phyloP scores from a whole-genome alignment of 208 protist species.

The Acanthamoeba royreba region DNA sequence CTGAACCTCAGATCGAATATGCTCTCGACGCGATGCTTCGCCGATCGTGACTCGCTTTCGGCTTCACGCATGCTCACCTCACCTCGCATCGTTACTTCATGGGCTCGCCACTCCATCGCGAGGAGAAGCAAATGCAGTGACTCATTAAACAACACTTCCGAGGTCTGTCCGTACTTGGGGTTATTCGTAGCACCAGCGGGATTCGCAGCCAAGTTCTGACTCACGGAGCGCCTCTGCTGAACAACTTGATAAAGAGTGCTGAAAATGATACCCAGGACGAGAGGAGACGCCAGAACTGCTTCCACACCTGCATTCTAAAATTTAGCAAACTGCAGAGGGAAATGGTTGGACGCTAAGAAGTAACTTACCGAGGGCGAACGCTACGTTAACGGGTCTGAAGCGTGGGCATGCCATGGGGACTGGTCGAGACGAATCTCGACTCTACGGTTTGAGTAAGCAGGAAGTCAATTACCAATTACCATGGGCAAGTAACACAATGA shows the following conservation, averaged over 20 bases:
- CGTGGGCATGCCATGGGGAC: not conserved
- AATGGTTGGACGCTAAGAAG: no score
- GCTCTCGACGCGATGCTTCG: no score
- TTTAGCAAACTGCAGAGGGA: no score
- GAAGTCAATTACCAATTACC: no score
- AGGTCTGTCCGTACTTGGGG: not conserved
- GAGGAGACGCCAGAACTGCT: not conserved
- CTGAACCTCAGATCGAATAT: not conserved
- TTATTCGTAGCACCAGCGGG: no score
- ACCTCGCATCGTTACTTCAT: not conserved
- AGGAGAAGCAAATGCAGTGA: not conserved
- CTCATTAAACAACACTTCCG: conserved; percentile 12
- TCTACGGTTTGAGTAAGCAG: no score
- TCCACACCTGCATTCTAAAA: not conserved
- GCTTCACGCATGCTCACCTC: not conserved
- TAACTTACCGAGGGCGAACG: not conserved
- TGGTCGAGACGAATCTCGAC: not conserved
- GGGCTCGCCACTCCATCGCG: not conserved
- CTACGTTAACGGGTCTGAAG: not conserved
- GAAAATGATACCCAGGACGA: not conserved
- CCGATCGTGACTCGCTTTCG: not conserved
- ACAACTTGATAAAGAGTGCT: not conserved
- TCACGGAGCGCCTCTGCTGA: not conserved
- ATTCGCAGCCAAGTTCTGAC: not conserved
- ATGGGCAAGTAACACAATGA: no score